phyloP scores from a whole-genome alignment of 495 filamentous ascomycete species.

The Penicillium maclennaniae region DNA sequence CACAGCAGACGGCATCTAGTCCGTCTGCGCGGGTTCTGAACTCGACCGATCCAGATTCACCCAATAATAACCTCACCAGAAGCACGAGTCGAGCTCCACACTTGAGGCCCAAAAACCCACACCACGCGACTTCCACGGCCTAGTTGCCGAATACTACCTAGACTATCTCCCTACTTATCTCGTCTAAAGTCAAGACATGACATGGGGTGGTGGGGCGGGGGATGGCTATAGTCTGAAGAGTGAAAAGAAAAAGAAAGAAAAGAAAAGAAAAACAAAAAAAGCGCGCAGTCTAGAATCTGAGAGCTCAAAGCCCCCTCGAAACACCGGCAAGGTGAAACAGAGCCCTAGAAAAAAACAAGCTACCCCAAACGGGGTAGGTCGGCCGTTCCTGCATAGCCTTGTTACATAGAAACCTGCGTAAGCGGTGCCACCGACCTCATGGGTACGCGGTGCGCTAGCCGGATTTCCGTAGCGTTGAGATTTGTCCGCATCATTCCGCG shows the following conservation, averaged over 20 bases:
- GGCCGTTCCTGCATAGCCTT: slow-evolving; percentile 16
- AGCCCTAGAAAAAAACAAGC: neutral
- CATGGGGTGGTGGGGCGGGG: no score
- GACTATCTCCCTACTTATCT: neutral
- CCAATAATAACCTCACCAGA: neutral
- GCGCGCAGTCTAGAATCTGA: no score
- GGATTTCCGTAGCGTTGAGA: neutral
- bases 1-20: neutral
- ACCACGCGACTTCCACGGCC: neutral
- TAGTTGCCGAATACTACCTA: neutral
- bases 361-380: slow-evolving; percentile 9
- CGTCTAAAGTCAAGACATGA: no score
- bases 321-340: neutral
- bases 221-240: no score
- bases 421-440: neutral
- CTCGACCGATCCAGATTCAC: neutral
- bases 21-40: neutral
- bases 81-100: neutral
- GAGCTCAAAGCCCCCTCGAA: neutral
- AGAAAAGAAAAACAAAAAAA: no score
- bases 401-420: neutral
- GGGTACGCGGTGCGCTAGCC: neutral
- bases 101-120: slow-evolving; percentile 3
- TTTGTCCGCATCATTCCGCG: neutral
- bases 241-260: no score